Percentiles rank a stretch among this genome's conserved stretches.
phyloP scores from a whole-genome alignment of 164 flowering plant species.

The Cinnamomum chago region DNA sequence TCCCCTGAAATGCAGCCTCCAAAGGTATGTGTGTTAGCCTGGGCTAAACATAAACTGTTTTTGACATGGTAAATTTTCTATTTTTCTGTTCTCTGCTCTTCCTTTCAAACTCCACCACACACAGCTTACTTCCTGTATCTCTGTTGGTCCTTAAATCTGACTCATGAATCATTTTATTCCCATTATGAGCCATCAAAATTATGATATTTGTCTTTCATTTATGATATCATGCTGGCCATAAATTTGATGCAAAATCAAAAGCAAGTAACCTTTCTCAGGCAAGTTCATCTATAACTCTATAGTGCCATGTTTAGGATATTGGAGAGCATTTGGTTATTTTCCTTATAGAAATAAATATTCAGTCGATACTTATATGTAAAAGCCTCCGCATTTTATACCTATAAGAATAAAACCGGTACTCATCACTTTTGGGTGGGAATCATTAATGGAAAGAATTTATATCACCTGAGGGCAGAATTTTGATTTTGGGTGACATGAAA shows the following conservation, averaged over 20 bases:
- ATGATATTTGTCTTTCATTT: background rate
- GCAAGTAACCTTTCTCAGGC: background rate
- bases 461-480: background rate
- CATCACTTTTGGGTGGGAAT: background rate
- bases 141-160: background rate
- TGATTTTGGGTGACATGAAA: background rate
- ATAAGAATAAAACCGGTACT: background rate
- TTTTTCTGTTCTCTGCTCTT: too few species aligned
- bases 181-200: too few species aligned
- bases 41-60: background rate
- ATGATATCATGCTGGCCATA: background rate
- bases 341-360: background rate
- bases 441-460: background rate
- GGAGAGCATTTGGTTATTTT: background rate
- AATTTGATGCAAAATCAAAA: background rate
- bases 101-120: too few species aligned
- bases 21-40: constrained; percentile 46
- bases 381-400: background rate
- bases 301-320: background rate
- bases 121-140: background rate
- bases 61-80: background rate
- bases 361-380: background rate
- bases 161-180: too few species aligned
- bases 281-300: background rate
- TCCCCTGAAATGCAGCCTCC: constrained; percentile 99